Conservation (phyloP, 495 filamentous ascomycete genomes). For the Penicillium desertorum region DNA sequence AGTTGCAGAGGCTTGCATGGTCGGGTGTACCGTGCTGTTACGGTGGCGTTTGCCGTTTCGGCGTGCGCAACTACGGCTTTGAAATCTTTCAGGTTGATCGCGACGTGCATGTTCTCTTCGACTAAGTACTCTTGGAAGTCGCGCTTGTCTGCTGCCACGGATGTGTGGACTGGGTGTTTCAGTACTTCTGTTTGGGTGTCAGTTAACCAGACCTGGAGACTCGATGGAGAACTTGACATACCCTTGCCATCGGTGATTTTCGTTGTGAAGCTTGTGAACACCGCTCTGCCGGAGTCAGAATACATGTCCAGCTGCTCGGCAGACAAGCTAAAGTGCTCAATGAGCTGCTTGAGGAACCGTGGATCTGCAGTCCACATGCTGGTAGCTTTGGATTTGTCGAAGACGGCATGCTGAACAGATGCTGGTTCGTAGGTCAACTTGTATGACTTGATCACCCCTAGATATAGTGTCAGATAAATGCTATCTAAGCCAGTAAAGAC, state of each 20-base stretch:
- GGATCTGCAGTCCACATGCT: constrained; percentile 82
- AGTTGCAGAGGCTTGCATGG: constrained; percentile 83
- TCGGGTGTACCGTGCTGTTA: constrained; percentile 76
- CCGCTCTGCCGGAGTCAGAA: constrained; percentile 64
- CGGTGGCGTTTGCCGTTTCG: constrained; percentile 64
- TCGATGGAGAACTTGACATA: constrained; percentile 29
- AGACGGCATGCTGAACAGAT: constrained; percentile 81
- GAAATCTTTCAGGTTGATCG: constrained; percentile 93
- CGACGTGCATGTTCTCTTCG: constrained; percentile 78
- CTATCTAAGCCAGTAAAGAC: background rate
- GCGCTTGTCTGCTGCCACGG: constrained; percentile 77
- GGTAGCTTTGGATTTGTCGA: constrained; percentile 64
- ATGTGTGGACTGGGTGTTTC: constrained; percentile 91
- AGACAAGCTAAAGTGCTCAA: constrained; percentile 86
- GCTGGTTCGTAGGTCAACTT: constrained; percentile 85
- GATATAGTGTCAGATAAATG: constrained; percentile 7
- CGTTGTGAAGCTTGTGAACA: constrained; percentile 94
- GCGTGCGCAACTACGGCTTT: constrained; percentile 86
- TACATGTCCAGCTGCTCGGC: constrained; percentile 92
- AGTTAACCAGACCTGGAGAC: background rate
- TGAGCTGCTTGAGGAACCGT: constrained; percentile 73
- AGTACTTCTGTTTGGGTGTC: constrained; percentile 63
- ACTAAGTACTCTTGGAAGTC: constrained; percentile 85
- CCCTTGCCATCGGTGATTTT: constrained; percentile 82
- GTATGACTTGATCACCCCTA: constrained; percentile 88